phyloP scores from a whole-genome alignment of 2,329 filamentous ascomycete genomes.

The Colletotrichum filicis region DNA sequence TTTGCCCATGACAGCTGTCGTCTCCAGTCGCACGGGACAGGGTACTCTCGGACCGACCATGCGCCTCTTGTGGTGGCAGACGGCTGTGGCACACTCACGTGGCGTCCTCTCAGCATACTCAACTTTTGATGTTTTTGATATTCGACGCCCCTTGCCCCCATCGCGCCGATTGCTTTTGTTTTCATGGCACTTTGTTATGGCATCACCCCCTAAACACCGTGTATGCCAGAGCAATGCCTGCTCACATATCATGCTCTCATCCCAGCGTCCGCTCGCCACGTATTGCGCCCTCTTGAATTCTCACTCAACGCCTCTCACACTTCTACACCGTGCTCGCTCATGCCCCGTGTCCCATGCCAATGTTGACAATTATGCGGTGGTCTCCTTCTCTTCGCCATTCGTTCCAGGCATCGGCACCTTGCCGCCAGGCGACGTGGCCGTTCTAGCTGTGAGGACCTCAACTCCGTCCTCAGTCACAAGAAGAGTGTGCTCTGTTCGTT shows the following conservation, averaged over 20 bases:
- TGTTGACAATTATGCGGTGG: slow-evolving; percentile 14
- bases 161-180: background rate
- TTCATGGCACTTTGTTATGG: background rate
- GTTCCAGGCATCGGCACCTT: slow-evolving; percentile 67
- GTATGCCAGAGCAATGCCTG: background rate
- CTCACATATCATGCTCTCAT: background rate
- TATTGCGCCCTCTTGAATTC: background rate
- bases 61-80: background rate
- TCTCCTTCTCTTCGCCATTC: slow-evolving; percentile 29
- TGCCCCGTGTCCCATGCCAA: background rate
- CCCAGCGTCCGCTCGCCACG: background rate
- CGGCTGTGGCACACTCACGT: slow-evolving; percentile 1
- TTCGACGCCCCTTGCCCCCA: background rate
- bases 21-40: slow-evolving; percentile 11
- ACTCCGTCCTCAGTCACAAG: slow-evolving; percentile 86
- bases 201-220: background rate
- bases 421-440: slow-evolving; percentile 80
- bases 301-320: slow-evolving; percentile 12
- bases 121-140: background rate
- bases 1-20: slow-evolving; percentile 25
- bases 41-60: background rate
- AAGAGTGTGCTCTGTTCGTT: slow-evolving; percentile 76
- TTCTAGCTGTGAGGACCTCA: slow-evolving; percentile 81
- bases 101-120: background rate
- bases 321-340: background rate